Conservation (phyloP, 225 moss, liverwort and hornwort species). For the Anthoceros angustus region DNA sequence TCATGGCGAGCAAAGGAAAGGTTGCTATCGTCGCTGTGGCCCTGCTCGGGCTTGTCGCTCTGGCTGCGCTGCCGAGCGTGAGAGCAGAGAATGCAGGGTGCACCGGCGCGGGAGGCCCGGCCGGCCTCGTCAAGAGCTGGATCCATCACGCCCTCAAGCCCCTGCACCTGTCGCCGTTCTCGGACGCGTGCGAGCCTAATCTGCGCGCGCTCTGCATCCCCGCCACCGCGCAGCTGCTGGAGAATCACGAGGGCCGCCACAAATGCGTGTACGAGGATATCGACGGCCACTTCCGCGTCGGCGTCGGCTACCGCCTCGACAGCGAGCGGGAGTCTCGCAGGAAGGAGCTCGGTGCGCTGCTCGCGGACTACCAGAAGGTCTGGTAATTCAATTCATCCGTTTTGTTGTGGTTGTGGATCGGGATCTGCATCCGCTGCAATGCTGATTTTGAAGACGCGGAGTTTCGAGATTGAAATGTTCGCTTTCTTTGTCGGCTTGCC, state of each 20-base stretch:
- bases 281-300: constrained; percentile 34
- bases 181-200: neutral
- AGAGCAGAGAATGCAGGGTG: too few relatives aligned
- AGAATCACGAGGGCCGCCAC: constrained; percentile 51
- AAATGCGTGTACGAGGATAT: constrained; percentile 38
- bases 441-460: neutral
- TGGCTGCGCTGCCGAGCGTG: too few relatives aligned
- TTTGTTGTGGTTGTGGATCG: neutral
- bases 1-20: too few relatives aligned
- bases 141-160: neutral
- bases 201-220: constrained; percentile 56
- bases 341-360: constrained; percentile 27
- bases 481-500: neutral
- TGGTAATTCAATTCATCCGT: neutral
- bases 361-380: constrained; percentile 62
- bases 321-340: constrained; percentile 36
- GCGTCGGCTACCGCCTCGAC: constrained; percentile 64
- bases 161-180: neutral
- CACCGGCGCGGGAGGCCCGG: too few relatives aligned
- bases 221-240: constrained; percentile 32
- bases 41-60: too few relatives aligned
- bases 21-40: too few relatives aligned
- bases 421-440: neutral
- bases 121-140: neutral
- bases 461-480: neutral